Percentiles rank a stretch among this genome's conserved stretches.
These are phyloP conservation scores for Trichoderma koningii DNA, from an alignment of 2,329 filamentous ascomycete genomes.

Conservation along the genomic window DNA sequence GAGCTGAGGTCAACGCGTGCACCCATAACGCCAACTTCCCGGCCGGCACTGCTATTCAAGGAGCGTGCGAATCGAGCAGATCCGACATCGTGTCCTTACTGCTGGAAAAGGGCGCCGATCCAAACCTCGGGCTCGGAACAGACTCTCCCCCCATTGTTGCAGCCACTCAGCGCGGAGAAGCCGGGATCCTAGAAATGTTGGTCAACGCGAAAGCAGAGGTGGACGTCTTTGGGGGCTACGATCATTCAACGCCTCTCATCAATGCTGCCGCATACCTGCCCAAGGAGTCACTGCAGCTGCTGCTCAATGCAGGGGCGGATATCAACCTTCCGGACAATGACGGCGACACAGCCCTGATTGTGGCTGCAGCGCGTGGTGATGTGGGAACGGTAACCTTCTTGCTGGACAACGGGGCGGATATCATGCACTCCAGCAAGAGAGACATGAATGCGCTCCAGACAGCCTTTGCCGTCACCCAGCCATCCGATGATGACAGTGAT, in stretches of 20 bases:
- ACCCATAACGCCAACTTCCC: slow-evolving; percentile 36
- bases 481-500: background rate
- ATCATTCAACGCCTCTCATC: slow-evolving; percentile 42
- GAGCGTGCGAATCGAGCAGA: slow-evolving; percentile 41
- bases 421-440: slow-evolving; percentile 14
- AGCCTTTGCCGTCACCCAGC: slow-evolving; percentile 9
- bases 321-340: slow-evolving; percentile 42
- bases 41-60: slow-evolving; percentile 45
- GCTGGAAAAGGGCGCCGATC: slow-evolving; percentile 42
- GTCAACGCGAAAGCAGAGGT: slow-evolving; percentile 41
- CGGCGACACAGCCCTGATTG: slow-evolving; percentile 44
- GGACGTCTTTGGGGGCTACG: slow-evolving; percentile 41
- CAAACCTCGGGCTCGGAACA: slow-evolving; percentile 42
- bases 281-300: slow-evolving; percentile 35
- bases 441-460: slow-evolving; percentile 21
- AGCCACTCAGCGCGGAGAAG: slow-evolving; percentile 40
- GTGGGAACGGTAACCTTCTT: slow-evolving; percentile 40
- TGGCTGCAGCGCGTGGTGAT: slow-evolving; percentile 41
- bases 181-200: slow-evolving; percentile 41
- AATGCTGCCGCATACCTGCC: slow-evolving; percentile 42
- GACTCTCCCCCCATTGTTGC: slow-evolving; percentile 43
- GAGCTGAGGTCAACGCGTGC: slow-evolving; percentile 41
- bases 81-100: slow-evolving; percentile 42
- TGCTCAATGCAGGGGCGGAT: slow-evolving; percentile 43
- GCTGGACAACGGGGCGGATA: slow-evolving; percentile 40